phyloP scores from a whole-genome alignment of 2,329 filamentous ascomycete genomes.

The Endoconidiophora polonica region DNA sequence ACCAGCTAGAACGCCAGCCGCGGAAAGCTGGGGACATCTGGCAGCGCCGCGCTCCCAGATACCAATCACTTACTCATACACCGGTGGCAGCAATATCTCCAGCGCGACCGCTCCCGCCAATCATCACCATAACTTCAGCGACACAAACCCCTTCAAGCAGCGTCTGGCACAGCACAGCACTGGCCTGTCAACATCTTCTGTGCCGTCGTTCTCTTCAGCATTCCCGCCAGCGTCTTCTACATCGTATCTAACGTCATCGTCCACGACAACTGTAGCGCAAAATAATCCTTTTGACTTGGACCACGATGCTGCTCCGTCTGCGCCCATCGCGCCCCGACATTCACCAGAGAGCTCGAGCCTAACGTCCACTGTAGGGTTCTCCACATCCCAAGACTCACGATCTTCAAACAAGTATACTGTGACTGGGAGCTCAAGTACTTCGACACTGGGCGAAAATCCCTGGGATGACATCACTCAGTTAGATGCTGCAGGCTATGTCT shows the following conservation, averaged over 20 bases:
- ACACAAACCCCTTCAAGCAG: conserved; percentile 6
- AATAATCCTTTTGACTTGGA: no score
- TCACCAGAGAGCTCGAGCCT: not conserved
- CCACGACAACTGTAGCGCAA: no score
- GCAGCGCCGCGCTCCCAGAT: no score
- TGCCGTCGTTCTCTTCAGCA: not conserved
- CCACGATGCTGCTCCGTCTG: not conserved
- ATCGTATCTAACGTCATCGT: no score
- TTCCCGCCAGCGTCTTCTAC: not conserved
- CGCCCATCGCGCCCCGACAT: not conserved
- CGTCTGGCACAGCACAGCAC: conserved; percentile 3
- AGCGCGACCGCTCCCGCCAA: not conserved
- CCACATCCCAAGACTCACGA: conserved; percentile 1
- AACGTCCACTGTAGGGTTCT: not conserved
- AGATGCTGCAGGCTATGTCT: not conserved
- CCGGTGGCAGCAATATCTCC: not conserved
- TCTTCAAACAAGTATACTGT: conserved; percentile 4
- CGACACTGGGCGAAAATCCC: not conserved
- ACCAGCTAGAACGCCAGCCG: not conserved
- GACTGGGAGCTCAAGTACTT: not conserved
- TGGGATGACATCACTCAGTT: conserved; percentile 6
- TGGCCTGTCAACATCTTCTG: not conserved
- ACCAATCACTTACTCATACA: no score
- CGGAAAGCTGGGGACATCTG: no score
- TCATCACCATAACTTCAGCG: not conserved